Conservation (phyloP, 2,329 filamentous ascomycete species). For the Penicillium occitanis region DNA sequence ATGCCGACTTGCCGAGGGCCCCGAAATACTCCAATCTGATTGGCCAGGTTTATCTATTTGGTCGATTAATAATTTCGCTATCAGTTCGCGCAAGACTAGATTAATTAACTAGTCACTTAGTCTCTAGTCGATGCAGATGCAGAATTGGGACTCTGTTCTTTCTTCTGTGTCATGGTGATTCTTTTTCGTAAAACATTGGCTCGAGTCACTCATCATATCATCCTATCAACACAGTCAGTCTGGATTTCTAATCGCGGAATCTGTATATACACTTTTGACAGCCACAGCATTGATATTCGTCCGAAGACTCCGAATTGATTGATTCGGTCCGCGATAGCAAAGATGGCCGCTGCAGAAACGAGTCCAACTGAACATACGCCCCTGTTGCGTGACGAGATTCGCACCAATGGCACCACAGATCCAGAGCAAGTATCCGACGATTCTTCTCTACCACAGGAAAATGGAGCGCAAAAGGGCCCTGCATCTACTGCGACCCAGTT, state of each 20-base stretch:
- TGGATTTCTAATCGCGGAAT: too few relatives aligned
- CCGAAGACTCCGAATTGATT: too few relatives aligned
- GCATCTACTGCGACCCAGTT: conserved; percentile 31
- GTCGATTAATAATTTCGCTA: conserved; percentile 6
- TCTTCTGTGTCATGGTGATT: not conserved
- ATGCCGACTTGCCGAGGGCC: conserved; percentile 8
- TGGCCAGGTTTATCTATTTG: not conserved
- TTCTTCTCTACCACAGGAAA: not conserved
- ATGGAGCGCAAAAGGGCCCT: conserved; percentile 4
- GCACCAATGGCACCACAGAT: conserved; percentile 29
- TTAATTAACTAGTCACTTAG: not conserved
- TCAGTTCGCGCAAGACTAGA: conserved; percentile 1
- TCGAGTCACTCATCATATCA: not conserved
- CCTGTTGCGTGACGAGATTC: conserved; percentile 18
- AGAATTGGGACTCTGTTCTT: not conserved
- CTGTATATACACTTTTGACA: not conserved
- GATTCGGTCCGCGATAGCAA: not conserved
- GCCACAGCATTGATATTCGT: not conserved
- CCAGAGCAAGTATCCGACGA: conserved; percentile 33
- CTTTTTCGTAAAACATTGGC: not conserved
- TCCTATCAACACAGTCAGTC: not conserved
- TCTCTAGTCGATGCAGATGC: not conserved
- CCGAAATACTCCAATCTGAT: not conserved
- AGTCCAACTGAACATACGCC: conserved; percentile 16
- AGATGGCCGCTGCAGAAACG: conserved; percentile 12